Evolutionary conservation across 1,284 basidiomycete genomes (phyloP).

Genomic region (Leccinum solheimii): DNA sequence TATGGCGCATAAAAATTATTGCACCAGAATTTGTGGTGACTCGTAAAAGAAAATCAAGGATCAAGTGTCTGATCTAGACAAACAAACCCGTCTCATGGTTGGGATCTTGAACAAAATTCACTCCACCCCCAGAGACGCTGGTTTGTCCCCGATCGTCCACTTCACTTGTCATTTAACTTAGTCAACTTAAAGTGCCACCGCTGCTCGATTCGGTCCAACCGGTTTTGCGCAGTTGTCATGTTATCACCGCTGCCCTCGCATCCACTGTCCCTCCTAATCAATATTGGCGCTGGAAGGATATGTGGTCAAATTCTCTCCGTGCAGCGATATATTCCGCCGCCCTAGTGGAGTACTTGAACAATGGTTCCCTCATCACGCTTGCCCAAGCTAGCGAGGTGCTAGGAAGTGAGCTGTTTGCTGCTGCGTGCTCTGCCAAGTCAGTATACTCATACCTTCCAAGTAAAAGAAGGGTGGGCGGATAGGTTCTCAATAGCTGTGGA

Average conservation of each 20-base stretch:
- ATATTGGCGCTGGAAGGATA: slow-evolving; percentile 82
- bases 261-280: slow-evolving; percentile 64
- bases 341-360: slow-evolving; percentile 64
- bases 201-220: slow-evolving; percentile 59
- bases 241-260: slow-evolving; percentile 52
- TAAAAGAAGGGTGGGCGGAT: slow-evolving; percentile 70
- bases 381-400: slow-evolving; percentile 52
- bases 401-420: slow-evolving; percentile 55
- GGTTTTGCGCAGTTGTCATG: slow-evolving; percentile 53
- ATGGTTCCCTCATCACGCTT: slow-evolving; percentile 60
- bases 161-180: slow-evolving; percentile 12
- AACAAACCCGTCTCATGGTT: slow-evolving; percentile 63
- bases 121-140: slow-evolving; percentile 60
- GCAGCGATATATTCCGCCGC: slow-evolving; percentile 66
- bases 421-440: slow-evolving; percentile 3
- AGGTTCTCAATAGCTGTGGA: slow-evolving; percentile 68
- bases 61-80: slow-evolving; percentile 70
- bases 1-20: slow-evolving; percentile 26
- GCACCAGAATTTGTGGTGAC: slow-evolving; percentile 27
- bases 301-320: slow-evolving; percentile 69
- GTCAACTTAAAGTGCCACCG: slow-evolving; percentile 48
- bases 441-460: slow-evolving; percentile 39
- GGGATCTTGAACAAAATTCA: slow-evolving; percentile 75
- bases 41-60: slow-evolving; percentile 69
- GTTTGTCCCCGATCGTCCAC: slow-evolving; percentile 41